Base-by-base conservation (phyloP, 2,329 filamentous ascomycete species). In the Aspergillus sp. region DNA sequence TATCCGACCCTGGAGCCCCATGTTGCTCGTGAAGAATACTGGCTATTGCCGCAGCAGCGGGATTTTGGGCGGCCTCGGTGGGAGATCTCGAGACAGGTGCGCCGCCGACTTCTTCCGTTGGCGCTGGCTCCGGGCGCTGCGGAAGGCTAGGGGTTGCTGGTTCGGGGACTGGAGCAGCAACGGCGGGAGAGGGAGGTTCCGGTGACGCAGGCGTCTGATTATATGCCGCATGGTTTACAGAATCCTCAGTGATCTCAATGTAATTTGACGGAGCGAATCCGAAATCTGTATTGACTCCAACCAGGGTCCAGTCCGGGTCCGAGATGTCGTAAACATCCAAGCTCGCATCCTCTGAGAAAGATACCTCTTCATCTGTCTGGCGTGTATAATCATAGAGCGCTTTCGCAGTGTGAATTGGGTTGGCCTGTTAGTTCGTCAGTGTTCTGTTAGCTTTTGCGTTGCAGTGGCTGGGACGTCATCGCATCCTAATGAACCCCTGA, bases 321-420 rank as follows among this genome's bases (percentile, higher is more conserved):
- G 91, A 89, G 9, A 84, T 88, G 75, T 99, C 95, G 77, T 90
- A 98, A 48, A 99, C 90, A 60, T 90, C 81, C 49, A 99, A 83
- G 45, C 86, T 77, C 41, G 89, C 87, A 71, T 96, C 93, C 79
- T 99, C 95, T 49, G 90, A 85, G 72, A 99, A 98, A 23, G 93
- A 98, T 9, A 99, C 82, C 77, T 99, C 95, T 76, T 99, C 95
- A 71, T 99, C 95, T 23, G 95, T 99, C 78, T 99, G 95, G 67
- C 93, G 86, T 51, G 90, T 90, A 75, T 99, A 99, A 75, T 99
- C 95, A 80, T 93, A 99, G n/a, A 98, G 84, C n/a, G 95, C 91
- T 74, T 89, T 92, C 50, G 93, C 95, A 65, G 88, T 83, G 61
- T 85, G 80, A 61, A 85, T 75, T 23, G 90, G 84, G 67, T 83